Conservation (phyloP, 768 basidiomycete species). For the Amanita phalloides region DNA sequence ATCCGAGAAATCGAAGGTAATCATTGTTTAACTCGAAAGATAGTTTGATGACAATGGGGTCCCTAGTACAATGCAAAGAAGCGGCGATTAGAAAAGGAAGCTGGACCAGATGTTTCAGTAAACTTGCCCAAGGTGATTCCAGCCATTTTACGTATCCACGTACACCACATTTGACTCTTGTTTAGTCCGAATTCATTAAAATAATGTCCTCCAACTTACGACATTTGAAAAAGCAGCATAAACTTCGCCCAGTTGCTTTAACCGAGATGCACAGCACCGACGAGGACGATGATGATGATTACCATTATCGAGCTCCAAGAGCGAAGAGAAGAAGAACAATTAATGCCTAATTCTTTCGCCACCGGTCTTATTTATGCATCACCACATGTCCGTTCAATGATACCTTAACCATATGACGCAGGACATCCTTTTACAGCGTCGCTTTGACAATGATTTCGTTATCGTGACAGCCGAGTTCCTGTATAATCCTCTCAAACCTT, state of each 20-base stretch:
- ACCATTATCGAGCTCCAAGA: constrained; percentile 20
- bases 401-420: constrained; percentile 1
- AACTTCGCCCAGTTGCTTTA: constrained; percentile 20
- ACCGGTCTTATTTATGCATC: background rate
- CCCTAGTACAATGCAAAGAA: constrained; percentile 55
- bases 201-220: constrained; percentile 48
- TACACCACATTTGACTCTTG: background rate
- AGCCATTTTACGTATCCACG: background rate
- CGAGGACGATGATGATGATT: constrained; percentile 41
- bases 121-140: constrained; percentile 46
- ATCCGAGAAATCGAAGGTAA: constrained; percentile 62
- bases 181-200: constrained; percentile 61
- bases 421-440: background rate
- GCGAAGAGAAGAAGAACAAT: constrained; percentile 22
- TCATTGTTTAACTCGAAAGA: background rate
- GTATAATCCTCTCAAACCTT: background rate
- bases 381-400: background rate
- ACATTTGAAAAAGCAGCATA: constrained; percentile 43
- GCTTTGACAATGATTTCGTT: constrained; percentile 1
- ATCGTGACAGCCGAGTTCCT: background rate
- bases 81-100: constrained; percentile 37
- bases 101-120: constrained; percentile 32
- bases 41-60: constrained; percentile 1
- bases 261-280: constrained; percentile 32
- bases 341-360: constrained; percentile 4